Evolutionary conservation across 805 yeast species (phyloP).

Genomic region (Hanseniaspora mollemarum): DNA sequence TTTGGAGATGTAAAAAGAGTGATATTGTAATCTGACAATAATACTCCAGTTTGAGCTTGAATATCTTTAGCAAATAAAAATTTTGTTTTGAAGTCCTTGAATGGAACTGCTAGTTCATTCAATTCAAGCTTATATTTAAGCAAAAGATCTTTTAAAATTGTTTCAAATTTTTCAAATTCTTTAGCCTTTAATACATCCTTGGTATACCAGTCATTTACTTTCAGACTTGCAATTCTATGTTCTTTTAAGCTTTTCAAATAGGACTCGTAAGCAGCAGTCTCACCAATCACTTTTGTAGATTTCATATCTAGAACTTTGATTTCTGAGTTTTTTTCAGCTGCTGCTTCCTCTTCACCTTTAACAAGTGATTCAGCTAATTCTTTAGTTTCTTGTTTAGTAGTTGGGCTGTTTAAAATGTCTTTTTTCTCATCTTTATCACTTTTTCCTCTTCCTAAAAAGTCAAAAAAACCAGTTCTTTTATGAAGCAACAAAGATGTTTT

Average conservation of each 20-base stretch:
- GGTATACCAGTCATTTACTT: constrained; percentile 1
- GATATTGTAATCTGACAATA: constrained; percentile 32
- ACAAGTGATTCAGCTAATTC: not conserved
- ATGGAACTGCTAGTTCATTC: constrained; percentile 17
- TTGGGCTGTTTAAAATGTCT: not conserved
- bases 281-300: constrained; percentile 6
- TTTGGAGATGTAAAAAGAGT: constrained; percentile 28
- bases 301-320: not conserved
- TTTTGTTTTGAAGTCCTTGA: constrained; percentile 27
- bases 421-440: not conserved
- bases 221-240: constrained; percentile 3
- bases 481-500: not conserved
- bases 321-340: not conserved
- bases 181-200: not conserved
- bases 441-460: not conserved
- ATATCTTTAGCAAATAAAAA: constrained; percentile 30
- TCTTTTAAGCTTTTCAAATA: not conserved
- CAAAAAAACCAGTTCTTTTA: constrained; percentile 6
- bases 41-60: constrained; percentile 32
- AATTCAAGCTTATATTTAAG: constrained; percentile 19
- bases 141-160: constrained; percentile 4
- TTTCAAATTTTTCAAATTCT: not conserved
- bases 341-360: not conserved
- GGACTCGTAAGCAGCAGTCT: not conserved
- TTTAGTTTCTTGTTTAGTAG: not conserved